Evolutionary conservation across 208 protist genomes (phyloP).

Genomic region (Trypanosoma platydactyli): DNA sequence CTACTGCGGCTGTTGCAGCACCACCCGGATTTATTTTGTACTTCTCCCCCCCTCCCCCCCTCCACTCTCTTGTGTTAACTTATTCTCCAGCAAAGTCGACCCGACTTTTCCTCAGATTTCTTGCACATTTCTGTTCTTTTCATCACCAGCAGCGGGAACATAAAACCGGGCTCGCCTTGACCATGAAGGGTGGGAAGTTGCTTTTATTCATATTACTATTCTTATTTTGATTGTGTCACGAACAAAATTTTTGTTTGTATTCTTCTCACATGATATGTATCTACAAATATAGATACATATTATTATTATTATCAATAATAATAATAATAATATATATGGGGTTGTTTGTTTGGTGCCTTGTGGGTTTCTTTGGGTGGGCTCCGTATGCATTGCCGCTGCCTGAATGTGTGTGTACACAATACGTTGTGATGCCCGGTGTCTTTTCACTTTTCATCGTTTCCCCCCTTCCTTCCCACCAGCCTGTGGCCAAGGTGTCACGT

Average conservation of each 20-base stretch:
- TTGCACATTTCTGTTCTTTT: too few species aligned
- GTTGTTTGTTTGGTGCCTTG: neutral
- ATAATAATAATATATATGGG: conserved; percentile 5
- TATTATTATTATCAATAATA: conserved; percentile 2
- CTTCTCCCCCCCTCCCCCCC: too few species aligned
- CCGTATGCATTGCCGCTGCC: too few species aligned
- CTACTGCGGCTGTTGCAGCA: too few species aligned
- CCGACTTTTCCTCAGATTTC: too few species aligned
- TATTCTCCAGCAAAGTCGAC: too few species aligned
- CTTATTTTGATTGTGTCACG: conserved; percentile 19
- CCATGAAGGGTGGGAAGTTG: neutral
- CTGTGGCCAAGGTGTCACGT: neutral
- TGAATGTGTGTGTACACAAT: too few species aligned
- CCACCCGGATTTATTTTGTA: too few species aligned
- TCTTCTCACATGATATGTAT: conserved; percentile 6
- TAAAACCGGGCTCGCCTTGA: too few species aligned
- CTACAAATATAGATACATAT: conserved; percentile 33
- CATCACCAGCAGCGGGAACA: too few species aligned
- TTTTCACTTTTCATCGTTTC: neutral
- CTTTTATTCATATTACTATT: conserved; percentile 20
- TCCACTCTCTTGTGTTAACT: too few species aligned
- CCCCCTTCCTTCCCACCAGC: neutral
- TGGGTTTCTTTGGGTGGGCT: neutral
- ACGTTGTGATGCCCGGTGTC: neutral
- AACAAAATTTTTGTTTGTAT: conserved; percentile 29